Evolutionary conservation across 192 early-diverging fungal species (phyloP), one percentile per base, ranked within the genome.

Genomic region (Lobulomyces angularis): DNA sequence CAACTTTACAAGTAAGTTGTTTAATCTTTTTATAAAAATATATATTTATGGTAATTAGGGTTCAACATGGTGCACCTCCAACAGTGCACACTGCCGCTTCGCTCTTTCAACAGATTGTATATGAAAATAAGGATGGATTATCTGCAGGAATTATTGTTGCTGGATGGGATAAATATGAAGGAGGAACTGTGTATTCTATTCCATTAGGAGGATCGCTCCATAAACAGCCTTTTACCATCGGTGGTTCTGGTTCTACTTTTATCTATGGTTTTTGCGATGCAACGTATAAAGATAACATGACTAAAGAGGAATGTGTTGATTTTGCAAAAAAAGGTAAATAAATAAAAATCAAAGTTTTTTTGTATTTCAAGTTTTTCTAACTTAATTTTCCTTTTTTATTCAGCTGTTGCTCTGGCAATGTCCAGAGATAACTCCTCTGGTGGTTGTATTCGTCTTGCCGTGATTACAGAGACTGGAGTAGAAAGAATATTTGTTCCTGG

Each of bases 231-330:
- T 95, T 86, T 75, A 74, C 90, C 3, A 85, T 95, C 50, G 90
- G 86, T 37, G 95, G 95, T 26, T 86, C 82, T 50, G 95, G 95
- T 20, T 94, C 90, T 8, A 79, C 83, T 8, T 99, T 86, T 57
- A 94, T 99, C 50, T 99, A 95, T 53, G 95, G 95, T 35, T 99
- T 88, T 60, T 97, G 92, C 56, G 95, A 99, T 69, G 66, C 89
- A 37, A 45, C 56, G 16, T 99, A 71, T 53, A 69, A 63, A 22
- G 78, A 82, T 5, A 65, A 65, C 39, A 92, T 99, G 90, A 80
- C 56, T 24, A 59, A 65, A 49, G 86, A 96, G 19, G 83, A 99
- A 57, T 78, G 79, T 39, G 65, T 95, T 32, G 64, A 81, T 29
- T 97, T 99, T 80, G 82, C 85, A 31, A 99, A 88, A 69, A 92